A percentile compares a stretch with the other conserved stretches of the same genome.
These are phyloP conservation scores for Flaveria brownii DNA, from an alignment of 129 eudicot species.

Conservation along the genomic window DNA sequence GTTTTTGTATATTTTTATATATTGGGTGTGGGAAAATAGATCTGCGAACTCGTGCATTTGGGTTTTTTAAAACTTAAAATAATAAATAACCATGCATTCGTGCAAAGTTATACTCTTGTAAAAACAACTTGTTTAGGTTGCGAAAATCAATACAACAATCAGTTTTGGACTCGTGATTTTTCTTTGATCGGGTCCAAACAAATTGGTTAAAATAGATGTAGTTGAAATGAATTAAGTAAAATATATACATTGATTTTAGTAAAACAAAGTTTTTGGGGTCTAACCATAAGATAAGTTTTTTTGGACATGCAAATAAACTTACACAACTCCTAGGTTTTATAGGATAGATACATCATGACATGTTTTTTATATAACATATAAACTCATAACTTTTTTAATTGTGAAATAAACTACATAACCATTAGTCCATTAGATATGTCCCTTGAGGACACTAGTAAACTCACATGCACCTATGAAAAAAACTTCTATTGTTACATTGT, in stretches of 20 bases:
- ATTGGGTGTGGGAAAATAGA: background rate
- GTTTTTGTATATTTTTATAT: background rate
- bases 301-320: no score
- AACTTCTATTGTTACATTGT: no score
- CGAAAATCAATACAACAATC: background rate
- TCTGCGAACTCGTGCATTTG: constrained; percentile 14
- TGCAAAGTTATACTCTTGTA: background rate
- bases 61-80: constrained; percentile 2
- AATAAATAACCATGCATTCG: background rate
- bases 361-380: no score
- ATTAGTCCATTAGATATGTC: no score
- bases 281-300: no score
- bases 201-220: background rate
- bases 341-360: no score
- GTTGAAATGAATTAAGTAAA: background rate
- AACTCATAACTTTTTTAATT: no score
- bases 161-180: background rate
- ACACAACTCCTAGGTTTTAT: no score
- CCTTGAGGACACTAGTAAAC: no score
- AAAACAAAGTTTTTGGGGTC: no score
- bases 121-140: background rate
- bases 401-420: no score
- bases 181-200: background rate
- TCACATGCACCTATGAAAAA: no score
- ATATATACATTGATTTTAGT: background rate